Evolutionary conservation across 1,139 yeast species (phyloP).

Genomic region (Lodderomyces jiufengensis): DNA sequence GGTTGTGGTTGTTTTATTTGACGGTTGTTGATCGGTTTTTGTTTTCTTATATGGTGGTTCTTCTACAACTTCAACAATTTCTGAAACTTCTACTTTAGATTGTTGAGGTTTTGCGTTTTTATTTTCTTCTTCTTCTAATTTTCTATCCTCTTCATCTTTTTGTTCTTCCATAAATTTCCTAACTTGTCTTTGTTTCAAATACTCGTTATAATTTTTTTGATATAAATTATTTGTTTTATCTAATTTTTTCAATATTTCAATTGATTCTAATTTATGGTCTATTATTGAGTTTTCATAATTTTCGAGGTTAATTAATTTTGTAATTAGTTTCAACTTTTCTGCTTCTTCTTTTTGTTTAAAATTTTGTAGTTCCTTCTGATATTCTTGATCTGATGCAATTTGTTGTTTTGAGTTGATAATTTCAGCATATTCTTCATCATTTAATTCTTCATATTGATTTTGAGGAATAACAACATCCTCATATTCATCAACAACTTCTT

Average conservation of each 20-base stretch:
- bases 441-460: constrained; percentile 25
- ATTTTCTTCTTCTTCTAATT: constrained; percentile 6
- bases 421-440: constrained; percentile 34
- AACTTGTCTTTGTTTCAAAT: constrained; percentile 31
- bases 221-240: constrained; percentile 20
- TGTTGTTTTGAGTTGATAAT: constrained; percentile 18
- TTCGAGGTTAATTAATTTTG: constrained; percentile 18
- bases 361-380: constrained; percentile 15
- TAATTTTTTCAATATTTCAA: constrained; percentile 30
- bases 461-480: constrained; percentile 10
- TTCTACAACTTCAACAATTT: neutral
- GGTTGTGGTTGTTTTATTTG: constrained; percentile 1
- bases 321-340: constrained; percentile 18
- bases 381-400: constrained; percentile 19
- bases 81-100: too few species aligned
- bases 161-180: constrained; percentile 34
- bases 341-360: constrained; percentile 18
- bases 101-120: too few species aligned
- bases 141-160: constrained; percentile 27
- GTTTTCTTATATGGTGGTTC: constrained; percentile 4
- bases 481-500: neutral
- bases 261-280: constrained; percentile 33
- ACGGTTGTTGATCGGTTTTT: constrained; percentile 1
- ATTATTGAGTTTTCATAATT: constrained; percentile 34
- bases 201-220: constrained; percentile 35